A percentile compares a stretch with the other conserved stretches of the same genome.
These are phyloP conservation scores for Vigna reflexopilosa DNA, from an alignment of 306 rosid species.

Conservation along the genomic window DNA sequence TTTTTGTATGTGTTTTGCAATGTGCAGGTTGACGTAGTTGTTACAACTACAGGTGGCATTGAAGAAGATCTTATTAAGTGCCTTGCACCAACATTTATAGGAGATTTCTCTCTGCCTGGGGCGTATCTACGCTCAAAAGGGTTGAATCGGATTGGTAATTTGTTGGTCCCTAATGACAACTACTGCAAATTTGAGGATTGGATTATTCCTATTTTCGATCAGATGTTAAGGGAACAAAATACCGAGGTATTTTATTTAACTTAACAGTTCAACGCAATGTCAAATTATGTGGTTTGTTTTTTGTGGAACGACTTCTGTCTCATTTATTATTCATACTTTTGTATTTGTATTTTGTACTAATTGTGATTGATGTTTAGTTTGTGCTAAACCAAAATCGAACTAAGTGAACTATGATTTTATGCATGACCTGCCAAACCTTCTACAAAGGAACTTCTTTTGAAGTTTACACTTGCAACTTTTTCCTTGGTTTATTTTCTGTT, in stretches of 20 bases:
- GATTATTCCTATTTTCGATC: constrained; percentile 90
- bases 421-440: neutral
- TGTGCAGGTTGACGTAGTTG: constrained; percentile 83
- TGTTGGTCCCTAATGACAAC: constrained; percentile 89
- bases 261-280: neutral
- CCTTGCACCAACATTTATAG: constrained; percentile 90
- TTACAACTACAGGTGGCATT: constrained; percentile 91
- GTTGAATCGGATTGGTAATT: constrained; percentile 90
- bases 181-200: constrained; percentile 97
- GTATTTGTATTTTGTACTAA: neutral
- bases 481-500: neutral
- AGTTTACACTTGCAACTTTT: neutral
- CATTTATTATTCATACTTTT: neutral
- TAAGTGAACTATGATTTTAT: neutral
- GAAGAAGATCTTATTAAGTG: constrained; percentile 96
- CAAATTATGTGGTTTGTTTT: constrained; percentile 4
- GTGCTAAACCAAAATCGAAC: neutral
- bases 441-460: neutral
- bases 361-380: neutral
- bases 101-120: constrained; percentile 81
- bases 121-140: constrained; percentile 82
- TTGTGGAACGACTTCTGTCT: neutral
- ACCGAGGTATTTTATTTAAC: constrained; percentile 57
- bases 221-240: constrained; percentile 84
- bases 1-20: constrained; percentile 41